Conservation (phyloP, 192 early-diverging fungal genomes). For the Rhizophagus clarus region DNA sequence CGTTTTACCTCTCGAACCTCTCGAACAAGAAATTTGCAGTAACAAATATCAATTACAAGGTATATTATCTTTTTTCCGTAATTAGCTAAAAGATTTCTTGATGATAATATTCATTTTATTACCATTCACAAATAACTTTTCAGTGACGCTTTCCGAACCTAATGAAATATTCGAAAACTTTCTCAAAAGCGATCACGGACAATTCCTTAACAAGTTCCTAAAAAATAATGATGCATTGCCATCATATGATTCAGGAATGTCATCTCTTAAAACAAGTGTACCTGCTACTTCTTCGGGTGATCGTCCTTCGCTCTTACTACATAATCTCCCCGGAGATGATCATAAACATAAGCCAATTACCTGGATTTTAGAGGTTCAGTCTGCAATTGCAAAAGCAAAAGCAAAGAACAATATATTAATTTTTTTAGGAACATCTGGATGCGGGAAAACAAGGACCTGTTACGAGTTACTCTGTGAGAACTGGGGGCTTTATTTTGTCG, state of each 20-base stretch:
- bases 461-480: too few relatives aligned
- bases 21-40: too few relatives aligned
- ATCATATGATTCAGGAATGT: neutral
- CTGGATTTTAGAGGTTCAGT: too few relatives aligned
- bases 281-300: neutral
- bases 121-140: neutral
- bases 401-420: too few relatives aligned
- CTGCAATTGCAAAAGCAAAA: too few relatives aligned
- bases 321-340: neutral
- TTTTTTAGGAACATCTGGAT: too few relatives aligned
- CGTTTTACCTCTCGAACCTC: too few relatives aligned
- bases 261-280: neutral
- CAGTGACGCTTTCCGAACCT: neutral
- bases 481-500: conserved; percentile 6
- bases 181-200: neutral
- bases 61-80: neutral
- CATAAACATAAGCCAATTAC: neutral
- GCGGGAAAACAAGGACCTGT: too few relatives aligned
- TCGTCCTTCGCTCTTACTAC: conserved; percentile 15
- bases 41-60: too few relatives aligned
- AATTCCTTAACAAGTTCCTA: neutral
- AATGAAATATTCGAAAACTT: neutral
- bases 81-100: neutral
- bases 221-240: conserved; percentile 8
- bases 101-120: neutral